These are phyloP conservation scores for Prinsepia uniflora DNA, from an alignment of 306 rosid genomes.

Conservation along the genomic window DNA sequence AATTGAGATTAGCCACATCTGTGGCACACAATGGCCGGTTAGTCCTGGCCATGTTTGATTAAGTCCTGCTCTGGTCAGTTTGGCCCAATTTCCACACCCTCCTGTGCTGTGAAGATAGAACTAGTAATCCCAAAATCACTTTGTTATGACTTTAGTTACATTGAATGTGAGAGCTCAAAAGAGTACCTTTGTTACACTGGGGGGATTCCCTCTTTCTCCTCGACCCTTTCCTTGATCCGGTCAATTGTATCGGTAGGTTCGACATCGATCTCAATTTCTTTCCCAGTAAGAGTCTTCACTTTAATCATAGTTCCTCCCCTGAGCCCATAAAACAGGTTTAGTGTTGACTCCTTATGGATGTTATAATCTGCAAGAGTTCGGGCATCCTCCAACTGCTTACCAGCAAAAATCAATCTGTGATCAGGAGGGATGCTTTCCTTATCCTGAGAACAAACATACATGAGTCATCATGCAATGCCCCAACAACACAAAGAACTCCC, in stretches of 20 bases:
- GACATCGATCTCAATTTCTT: constrained; percentile 95
- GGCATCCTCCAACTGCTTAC: constrained; percentile 97
- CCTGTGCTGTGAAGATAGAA: too few relatives aligned
- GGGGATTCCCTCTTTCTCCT: too few relatives aligned
- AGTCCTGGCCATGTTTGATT: too few relatives aligned
- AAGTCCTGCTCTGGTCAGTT: too few relatives aligned
- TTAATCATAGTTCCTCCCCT: constrained; percentile 99
- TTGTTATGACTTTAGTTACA: background rate
- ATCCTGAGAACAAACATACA: constrained; percentile 45
- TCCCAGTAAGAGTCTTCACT: constrained; percentile 95
- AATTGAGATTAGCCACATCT: background rate
- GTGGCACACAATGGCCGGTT: too few relatives aligned
- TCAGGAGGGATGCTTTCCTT: constrained; percentile 99
- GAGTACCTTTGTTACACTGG: too few relatives aligned
- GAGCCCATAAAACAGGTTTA: constrained; percentile 86
- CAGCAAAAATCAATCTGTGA: constrained; percentile 92
- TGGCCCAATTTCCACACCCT: too few relatives aligned
- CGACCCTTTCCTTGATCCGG: constrained; percentile 89
- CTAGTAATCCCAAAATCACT: too few relatives aligned
- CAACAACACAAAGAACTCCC: background rate
- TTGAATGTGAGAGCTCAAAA: background rate
- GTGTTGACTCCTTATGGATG: constrained; percentile 96
- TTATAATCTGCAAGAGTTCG: constrained; percentile 92
- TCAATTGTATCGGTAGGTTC: constrained; percentile 94
- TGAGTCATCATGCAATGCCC: background rate